phyloP scores from a whole-genome alignment of 1,139 yeast genomes.

The Magnusiomyces tetraspermus region DNA sequence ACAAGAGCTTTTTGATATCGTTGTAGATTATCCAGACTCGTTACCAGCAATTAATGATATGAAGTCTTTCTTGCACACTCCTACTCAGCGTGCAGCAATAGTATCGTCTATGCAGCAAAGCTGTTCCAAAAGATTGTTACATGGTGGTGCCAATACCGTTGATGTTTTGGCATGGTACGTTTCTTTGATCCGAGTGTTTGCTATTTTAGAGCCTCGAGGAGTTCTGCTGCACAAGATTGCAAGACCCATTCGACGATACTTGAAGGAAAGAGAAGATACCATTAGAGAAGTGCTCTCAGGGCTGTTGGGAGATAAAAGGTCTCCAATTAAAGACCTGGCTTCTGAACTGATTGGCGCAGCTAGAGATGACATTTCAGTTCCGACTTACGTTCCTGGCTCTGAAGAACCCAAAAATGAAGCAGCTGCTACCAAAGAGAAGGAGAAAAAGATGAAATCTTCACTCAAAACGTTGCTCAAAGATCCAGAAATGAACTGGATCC shows the following conservation, averaged over 20 bases:
- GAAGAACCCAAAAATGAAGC: conserved; percentile 8
- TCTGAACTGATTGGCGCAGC: conserved; percentile 37
- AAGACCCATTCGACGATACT: conserved; percentile 57
- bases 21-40: conserved; percentile 51
- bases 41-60: conserved; percentile 55
- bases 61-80: conserved; percentile 36
- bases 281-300: conserved; percentile 64
- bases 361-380: neutral
- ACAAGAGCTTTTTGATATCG: conserved; percentile 56
- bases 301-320: conserved; percentile 44
- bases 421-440: neutral
- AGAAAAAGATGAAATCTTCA: conserved; percentile 25
- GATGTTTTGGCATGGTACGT: conserved; percentile 65
- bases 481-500: conserved; percentile 52
- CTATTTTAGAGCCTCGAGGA: conserved; percentile 79
- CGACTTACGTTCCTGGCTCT: too few relatives aligned
- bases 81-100: conserved; percentile 41
- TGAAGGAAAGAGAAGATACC: conserved; percentile 67
- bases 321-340: conserved; percentile 45
- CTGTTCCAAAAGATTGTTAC: conserved; percentile 49
- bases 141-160: conserved; percentile 75
- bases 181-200: conserved; percentile 61
- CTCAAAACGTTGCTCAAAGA: neutral
- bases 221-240: conserved; percentile 70
- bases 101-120: conserved; percentile 45